phyloP scores from a whole-genome alignment of 129 eudicot genomes.

The Helichrysum umbraculigerum region DNA sequence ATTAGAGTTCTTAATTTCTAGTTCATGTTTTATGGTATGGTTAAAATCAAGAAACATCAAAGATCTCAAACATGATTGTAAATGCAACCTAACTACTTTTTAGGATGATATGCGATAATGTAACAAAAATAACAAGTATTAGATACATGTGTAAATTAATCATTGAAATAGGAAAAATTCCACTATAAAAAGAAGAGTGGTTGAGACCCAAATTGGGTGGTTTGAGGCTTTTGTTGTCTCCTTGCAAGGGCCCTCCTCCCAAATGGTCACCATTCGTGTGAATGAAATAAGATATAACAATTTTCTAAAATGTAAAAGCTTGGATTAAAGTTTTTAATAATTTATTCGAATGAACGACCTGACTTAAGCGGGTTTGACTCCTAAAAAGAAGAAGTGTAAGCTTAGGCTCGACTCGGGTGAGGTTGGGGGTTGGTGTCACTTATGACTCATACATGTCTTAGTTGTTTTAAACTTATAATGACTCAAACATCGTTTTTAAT shows the following conservation, averaged over 20 bases:
- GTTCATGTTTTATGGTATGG: too few relatives aligned
- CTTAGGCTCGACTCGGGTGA: background rate
- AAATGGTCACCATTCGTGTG: slow-evolving; percentile 20
- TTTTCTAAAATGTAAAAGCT: background rate
- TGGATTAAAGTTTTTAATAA: too few relatives aligned
- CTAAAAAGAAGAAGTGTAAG: too few relatives aligned
- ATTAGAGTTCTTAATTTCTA: too few relatives aligned
- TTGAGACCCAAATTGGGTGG: slow-evolving; percentile 37
- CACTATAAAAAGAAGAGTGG: slow-evolving; percentile 23
- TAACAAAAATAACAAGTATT: slow-evolving; percentile 11
- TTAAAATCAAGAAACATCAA: too few relatives aligned
- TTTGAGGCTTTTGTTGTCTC: slow-evolving; percentile 26
- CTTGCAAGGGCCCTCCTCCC: slow-evolving; percentile 28
- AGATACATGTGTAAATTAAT: slow-evolving; percentile 21
- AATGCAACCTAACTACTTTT: too few relatives aligned
- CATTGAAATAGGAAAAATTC: slow-evolving; percentile 22
- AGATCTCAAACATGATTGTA: background rate
- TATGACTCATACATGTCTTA: background rate
- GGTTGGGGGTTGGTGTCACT: background rate
- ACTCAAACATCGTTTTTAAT: background rate
- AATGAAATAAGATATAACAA: background rate
- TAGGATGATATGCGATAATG: background rate
- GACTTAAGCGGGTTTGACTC: too few relatives aligned
- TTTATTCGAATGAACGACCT: too few relatives aligned
- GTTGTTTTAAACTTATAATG: background rate